Conservation (phyloP, 805 yeast genomes). For the Ogataea degrootiae region DNA sequence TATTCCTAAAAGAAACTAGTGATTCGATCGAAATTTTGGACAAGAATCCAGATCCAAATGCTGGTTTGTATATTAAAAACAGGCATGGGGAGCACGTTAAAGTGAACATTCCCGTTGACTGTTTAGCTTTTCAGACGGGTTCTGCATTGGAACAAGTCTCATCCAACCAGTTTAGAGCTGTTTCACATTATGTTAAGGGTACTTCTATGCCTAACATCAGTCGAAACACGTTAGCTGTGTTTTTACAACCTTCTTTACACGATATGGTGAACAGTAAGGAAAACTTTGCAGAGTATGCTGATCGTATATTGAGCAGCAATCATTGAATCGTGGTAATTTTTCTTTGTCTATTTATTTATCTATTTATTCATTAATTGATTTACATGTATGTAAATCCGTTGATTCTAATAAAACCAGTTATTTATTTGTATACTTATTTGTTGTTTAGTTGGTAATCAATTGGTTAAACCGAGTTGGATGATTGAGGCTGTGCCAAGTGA, state of each 20-base stretch:
- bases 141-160: slow-evolving; percentile 50
- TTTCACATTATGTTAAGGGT: slow-evolving; percentile 53
- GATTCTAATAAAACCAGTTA: too few species aligned
- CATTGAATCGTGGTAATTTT: slow-evolving; percentile 24
- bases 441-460: too few species aligned
- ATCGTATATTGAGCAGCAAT: slow-evolving; percentile 35
- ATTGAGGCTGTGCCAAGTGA: too few species aligned
- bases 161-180: slow-evolving; percentile 46
- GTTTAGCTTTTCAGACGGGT: slow-evolving; percentile 60
- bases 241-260: slow-evolving; percentile 55
- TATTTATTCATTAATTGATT: neutral
- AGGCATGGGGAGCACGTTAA: slow-evolving; percentile 41
- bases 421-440: too few species aligned
- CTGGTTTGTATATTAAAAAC: slow-evolving; percentile 49
- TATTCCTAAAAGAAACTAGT: slow-evolving; percentile 39
- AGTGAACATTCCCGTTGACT: slow-evolving; percentile 49
- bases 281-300: slow-evolving; percentile 47
- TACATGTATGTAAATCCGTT: too few species aligned
- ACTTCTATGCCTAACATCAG: slow-evolving; percentile 32
- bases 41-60: slow-evolving; percentile 37
- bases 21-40: slow-evolving; percentile 18
- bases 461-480: too few species aligned
- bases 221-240: slow-evolving; percentile 56
- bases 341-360: neutral
- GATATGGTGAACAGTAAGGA: slow-evolving; percentile 40